phyloP scores from a whole-genome alignment of 352 stramenopile species.

The Phytophthora kernoviae region DNA sequence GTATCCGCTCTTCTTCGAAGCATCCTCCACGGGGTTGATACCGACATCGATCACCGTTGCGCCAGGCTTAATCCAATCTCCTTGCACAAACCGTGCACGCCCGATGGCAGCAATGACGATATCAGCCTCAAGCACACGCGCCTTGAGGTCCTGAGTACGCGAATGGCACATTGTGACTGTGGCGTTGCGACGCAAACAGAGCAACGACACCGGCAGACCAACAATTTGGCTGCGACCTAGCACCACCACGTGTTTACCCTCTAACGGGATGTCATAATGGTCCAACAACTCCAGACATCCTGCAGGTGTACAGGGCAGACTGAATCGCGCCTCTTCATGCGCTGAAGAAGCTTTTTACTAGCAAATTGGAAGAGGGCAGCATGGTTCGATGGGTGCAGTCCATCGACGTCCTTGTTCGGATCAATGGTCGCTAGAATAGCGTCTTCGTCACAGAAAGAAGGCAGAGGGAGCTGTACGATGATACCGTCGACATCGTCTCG shows the following conservation, averaged over 20 bases:
- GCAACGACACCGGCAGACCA: conserved; percentile 94
- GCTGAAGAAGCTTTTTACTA: conserved; percentile 39
- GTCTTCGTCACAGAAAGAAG: conserved; percentile 92
- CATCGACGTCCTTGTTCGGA: conserved; percentile 97
- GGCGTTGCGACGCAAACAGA: conserved; percentile 95
- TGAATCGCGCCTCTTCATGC: conserved; percentile 71
- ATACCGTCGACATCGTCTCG: conserved; percentile 82
- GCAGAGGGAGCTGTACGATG: conserved; percentile 93
- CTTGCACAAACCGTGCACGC: conserved; percentile 91
- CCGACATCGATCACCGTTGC: conserved; percentile 99
- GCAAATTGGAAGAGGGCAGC: conserved; percentile 89
- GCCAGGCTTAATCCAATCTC: conserved; percentile 97
- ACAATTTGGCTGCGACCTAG: conserved; percentile 98
- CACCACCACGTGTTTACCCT: conserved; percentile 97
- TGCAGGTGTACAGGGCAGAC: conserved; percentile 95
- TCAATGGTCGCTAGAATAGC: conserved; percentile 92
- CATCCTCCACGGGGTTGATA: conserved; percentile 96
- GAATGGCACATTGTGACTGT: conserved; percentile 99
- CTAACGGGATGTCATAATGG: conserved; percentile 83
- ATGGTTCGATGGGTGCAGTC: conserved; percentile 97
- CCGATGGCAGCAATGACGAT: conserved; percentile 98
- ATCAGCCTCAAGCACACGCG: conserved; percentile 88
- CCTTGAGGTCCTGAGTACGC: conserved; percentile 87
- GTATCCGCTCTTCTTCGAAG: conserved; percentile 83
- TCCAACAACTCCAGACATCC: conserved; percentile 97